Evolutionary conservation across 208 protist species (phyloP).

Genomic region (Crithidia acanthocephali): DNA sequence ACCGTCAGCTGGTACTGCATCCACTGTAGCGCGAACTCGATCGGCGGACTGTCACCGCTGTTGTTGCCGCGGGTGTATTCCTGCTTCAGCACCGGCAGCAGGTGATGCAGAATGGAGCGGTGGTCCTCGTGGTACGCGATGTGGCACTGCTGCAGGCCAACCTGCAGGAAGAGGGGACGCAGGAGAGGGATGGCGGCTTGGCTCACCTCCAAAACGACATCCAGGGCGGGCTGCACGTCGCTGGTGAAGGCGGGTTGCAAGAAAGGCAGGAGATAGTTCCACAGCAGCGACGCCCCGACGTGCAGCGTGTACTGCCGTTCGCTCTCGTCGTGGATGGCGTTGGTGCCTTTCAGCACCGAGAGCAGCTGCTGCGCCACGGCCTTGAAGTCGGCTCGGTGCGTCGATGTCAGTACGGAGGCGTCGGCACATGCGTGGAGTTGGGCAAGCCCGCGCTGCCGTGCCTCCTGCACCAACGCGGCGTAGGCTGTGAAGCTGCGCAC

Average conservation of each 20-base stretch:
- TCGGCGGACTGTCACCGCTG: background rate
- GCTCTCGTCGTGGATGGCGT: constrained; percentile 64
- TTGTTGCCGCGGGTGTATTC: constrained; percentile 13
- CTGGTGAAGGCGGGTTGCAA: constrained; percentile 28
- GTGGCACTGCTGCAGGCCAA: constrained; percentile 60
- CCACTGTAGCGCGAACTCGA: constrained; percentile 32
- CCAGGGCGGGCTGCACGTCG: constrained; percentile 26
- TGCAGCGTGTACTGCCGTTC: constrained; percentile 70
- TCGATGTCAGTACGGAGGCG: constrained; percentile 49
- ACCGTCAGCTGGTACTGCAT: constrained; percentile 30
- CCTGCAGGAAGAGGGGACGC: constrained; percentile 45
- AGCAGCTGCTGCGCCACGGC: constrained; percentile 50
- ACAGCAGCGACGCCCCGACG: constrained; percentile 70
- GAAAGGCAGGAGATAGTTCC: constrained; percentile 65
- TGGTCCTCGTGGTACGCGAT: constrained; percentile 81
- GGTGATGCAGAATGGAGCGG: constrained; percentile 35
- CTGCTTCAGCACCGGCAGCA: constrained; percentile 20
- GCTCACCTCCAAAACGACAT: constrained; percentile 22
- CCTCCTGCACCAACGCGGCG: constrained; percentile 25
- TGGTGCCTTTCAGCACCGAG: constrained; percentile 58
- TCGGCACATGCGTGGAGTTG: constrained; percentile 31
- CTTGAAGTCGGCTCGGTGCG: constrained; percentile 40
- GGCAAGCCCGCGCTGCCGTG: background rate
- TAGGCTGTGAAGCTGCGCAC: constrained; percentile 56
- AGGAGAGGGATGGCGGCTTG: constrained; percentile 17